Percentiles rank a stretch among this genome's conserved stretches.
phyloP scores from a whole-genome alignment of 2,329 filamentous ascomycete genomes.

The Pseudocercospora ulei region DNA sequence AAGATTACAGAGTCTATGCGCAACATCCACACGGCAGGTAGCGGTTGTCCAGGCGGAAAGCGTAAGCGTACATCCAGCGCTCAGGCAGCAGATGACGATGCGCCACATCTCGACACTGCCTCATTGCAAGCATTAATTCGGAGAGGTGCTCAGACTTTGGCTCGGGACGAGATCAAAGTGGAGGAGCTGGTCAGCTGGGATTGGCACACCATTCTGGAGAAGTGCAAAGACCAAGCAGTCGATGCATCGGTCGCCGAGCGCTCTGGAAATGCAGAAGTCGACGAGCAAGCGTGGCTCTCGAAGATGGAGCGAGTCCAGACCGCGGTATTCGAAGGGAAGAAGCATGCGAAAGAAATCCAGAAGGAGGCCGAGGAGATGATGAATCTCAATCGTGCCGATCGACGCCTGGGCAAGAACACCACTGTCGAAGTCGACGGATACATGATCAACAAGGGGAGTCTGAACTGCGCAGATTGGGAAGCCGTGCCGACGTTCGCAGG shows the following conservation, averaged over 20 bases:
- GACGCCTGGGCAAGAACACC: conserved; percentile 49
- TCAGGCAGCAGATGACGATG: conserved; percentile 39
- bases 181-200: conserved; percentile 52
- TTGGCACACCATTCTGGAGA: conserved; percentile 46
- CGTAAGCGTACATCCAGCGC: conserved; percentile 26
- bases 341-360: conserved; percentile 38
- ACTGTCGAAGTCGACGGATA: conserved; percentile 50
- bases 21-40: conserved; percentile 41
- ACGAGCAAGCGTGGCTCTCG: conserved; percentile 49
- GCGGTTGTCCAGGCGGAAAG: conserved; percentile 31
- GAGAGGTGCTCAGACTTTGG: conserved; percentile 46
- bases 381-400: conserved; percentile 37
- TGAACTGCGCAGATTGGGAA: conserved; percentile 47
- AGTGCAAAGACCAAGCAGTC: conserved; percentile 46
- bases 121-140: conserved; percentile 49
- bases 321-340: conserved; percentile 50
- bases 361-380: conserved; percentile 28
- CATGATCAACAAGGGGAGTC: conserved; percentile 48
- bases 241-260: conserved; percentile 37
- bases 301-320: conserved; percentile 50
- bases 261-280: conserved; percentile 29
- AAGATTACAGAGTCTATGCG: conserved; percentile 53
- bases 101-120: conserved; percentile 45
- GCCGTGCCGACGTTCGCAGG: conserved; percentile 50
- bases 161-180: conserved; percentile 46